These are phyloP conservation scores for Xerocomellus chrysenteron DNA, from an alignment of 768 basidiomycete genomes.

Conservation along the genomic window DNA sequence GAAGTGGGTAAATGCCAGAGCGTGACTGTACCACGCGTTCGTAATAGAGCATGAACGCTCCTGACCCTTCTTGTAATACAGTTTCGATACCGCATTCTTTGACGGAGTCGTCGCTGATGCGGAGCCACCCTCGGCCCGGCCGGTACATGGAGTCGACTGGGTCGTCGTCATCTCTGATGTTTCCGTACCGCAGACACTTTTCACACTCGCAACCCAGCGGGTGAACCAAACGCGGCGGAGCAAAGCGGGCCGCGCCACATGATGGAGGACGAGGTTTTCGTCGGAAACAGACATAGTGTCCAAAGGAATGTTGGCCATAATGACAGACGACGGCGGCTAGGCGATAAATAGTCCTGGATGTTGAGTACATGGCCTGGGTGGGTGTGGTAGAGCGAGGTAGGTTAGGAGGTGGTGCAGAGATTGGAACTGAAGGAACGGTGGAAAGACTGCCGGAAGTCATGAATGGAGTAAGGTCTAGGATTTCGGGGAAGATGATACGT, in stretches of 20 bases:
- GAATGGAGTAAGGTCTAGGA: constrained; percentile 87
- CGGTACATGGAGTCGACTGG: constrained; percentile 28
- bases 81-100: constrained; percentile 71
- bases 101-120: constrained; percentile 85
- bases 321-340: constrained; percentile 88
- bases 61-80: constrained; percentile 71
- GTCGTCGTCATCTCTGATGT: constrained; percentile 58
- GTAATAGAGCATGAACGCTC: constrained; percentile 92
- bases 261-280: constrained; percentile 65
- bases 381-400: constrained; percentile 52
- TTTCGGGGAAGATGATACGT: constrained; percentile 77
- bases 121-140: constrained; percentile 75
- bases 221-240: constrained; percentile 40
- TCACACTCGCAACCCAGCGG: constrained; percentile 48
- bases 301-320: constrained; percentile 89
- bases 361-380: constrained; percentile 51
- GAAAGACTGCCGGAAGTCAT: constrained; percentile 80
- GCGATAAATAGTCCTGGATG: constrained; percentile 76
- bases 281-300: constrained; percentile 92
- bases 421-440: constrained; percentile 63
- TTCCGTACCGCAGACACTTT: constrained; percentile 46
- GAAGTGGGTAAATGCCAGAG: constrained; percentile 33
- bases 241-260: constrained; percentile 39
- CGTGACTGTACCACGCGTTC: constrained; percentile 58
- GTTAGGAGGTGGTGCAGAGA: constrained; percentile 60